Percentiles rank a stretch among this genome's conserved stretches.
phyloP scores from a whole-genome alignment of 2,329 filamentous ascomycete species.

The Neofusicoccum umdonicola region DNA sequence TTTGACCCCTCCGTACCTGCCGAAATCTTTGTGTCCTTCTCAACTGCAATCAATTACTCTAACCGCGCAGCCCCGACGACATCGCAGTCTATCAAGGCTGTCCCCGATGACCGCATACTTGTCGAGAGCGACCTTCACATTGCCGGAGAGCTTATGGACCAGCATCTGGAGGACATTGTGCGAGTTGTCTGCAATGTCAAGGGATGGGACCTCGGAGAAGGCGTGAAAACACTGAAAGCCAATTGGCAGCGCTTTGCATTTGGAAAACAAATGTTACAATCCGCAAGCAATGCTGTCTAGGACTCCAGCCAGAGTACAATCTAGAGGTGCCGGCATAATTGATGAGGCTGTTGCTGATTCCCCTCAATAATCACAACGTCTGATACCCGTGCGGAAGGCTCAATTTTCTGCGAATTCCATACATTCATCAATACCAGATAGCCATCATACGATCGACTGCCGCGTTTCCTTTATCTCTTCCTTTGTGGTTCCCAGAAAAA shows the following conservation, averaged over 20 bases:
- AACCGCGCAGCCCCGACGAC: constrained; percentile 47
- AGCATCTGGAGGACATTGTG: constrained; percentile 69
- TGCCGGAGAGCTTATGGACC: constrained; percentile 80
- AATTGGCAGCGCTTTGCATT: constrained; percentile 81
- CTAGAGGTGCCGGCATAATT: not conserved
- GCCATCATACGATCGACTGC: too few relatives aligned
- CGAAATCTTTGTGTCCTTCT: constrained; percentile 85
- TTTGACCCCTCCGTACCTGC: constrained; percentile 69
- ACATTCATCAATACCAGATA: too few relatives aligned
- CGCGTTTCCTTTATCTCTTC: too few relatives aligned
- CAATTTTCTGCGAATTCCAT: too few relatives aligned
- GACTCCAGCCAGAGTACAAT: too few relatives aligned
- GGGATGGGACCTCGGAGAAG: constrained; percentile 72
- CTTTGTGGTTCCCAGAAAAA: too few relatives aligned
- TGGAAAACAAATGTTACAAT: constrained; percentile 41
- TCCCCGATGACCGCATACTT: constrained; percentile 76
- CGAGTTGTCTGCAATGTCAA: constrained; percentile 75
- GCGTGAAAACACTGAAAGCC: constrained; percentile 62
- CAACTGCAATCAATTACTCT: constrained; percentile 74
- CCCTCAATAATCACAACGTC: too few relatives aligned
- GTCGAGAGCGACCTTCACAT: constrained; percentile 88
- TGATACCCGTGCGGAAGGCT: too few relatives aligned
- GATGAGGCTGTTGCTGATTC: not conserved
- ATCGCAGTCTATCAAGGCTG: constrained; percentile 64
- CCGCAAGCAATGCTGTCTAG: too few relatives aligned